These are phyloP conservation scores for Talaromyces funiculosus DNA, from an alignment of 2,329 filamentous ascomycete genomes.

Conservation along the genomic window DNA sequence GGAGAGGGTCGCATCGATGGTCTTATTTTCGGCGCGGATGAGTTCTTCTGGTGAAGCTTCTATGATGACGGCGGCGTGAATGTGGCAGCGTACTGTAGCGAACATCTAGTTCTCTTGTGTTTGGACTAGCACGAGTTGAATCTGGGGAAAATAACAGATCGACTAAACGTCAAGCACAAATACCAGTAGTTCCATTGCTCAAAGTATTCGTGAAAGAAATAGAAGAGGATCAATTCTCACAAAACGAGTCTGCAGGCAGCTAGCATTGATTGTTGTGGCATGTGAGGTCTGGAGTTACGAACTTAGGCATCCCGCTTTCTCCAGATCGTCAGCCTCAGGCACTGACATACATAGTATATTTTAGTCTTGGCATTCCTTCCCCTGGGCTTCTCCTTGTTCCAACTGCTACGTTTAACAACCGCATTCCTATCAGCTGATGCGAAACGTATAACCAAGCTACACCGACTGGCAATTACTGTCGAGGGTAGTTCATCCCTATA, in stretches of 20 bases:
- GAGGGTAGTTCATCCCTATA: neutral
- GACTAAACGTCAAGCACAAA: neutral
- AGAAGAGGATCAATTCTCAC: neutral
- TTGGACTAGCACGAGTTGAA: neutral
- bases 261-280: conserved; percentile 1
- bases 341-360: neutral
- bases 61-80: neutral
- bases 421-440: neutral
- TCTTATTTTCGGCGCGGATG: neutral
- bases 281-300: conserved; percentile 3
- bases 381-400: neutral
- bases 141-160: neutral
- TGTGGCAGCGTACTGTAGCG: neutral
- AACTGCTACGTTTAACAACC: neutral
- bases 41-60: neutral
- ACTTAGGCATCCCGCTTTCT: neutral
- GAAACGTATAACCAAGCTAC: neutral
- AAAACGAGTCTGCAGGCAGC: neutral
- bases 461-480: neutral
- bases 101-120: neutral
- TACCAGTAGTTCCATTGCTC: neutral
- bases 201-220: neutral
- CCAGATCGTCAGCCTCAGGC: neutral
- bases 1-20: conserved; percentile 28
- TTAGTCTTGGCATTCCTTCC: conserved; percentile 4